A percentile compares a stretch with the other conserved stretches of the same genome.
phyloP scores from a whole-genome alignment of 2,329 filamentous ascomycete genomes.

The Venturia oleaginea region DNA sequence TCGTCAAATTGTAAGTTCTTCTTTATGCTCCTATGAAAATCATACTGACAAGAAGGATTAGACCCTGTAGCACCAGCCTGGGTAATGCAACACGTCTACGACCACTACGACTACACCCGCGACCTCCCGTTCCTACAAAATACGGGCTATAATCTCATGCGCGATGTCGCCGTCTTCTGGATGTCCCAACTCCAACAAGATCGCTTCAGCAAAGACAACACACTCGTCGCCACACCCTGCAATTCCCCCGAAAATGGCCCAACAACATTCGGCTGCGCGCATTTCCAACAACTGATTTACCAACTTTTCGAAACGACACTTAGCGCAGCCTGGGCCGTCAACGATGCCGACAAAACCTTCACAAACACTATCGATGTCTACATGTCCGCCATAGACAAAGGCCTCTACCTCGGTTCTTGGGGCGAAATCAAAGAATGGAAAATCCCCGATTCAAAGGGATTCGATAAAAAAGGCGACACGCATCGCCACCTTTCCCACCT shows the following conservation, averaged over 20 bases:
- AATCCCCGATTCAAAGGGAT: slow-evolving; percentile 28
- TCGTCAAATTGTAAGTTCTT: slow-evolving; percentile 28
- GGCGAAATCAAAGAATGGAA: slow-evolving; percentile 45
- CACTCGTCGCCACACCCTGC: slow-evolving; percentile 48
- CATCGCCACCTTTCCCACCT: slow-evolving; percentile 49
- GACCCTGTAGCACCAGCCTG: slow-evolving; percentile 44
- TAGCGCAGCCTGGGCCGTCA: slow-evolving; percentile 17
- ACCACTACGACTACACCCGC: slow-evolving; percentile 46
- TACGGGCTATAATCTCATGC: slow-evolving; percentile 45
- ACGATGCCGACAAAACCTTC: slow-evolving; percentile 26
- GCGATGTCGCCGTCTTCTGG: slow-evolving; percentile 48
- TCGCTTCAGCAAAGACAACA: slow-evolving; percentile 40
- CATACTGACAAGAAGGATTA: slow-evolving; percentile 16
- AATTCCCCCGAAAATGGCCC: slow-evolving; percentile 49
- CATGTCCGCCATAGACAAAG: slow-evolving; percentile 41
- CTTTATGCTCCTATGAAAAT: background rate
- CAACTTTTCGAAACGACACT: slow-evolving; percentile 29
- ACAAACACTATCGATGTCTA: slow-evolving; percentile 30
- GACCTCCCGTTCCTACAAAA: slow-evolving; percentile 36
- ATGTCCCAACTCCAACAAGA: slow-evolving; percentile 45
- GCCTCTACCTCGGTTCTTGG: slow-evolving; percentile 38
- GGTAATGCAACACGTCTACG: slow-evolving; percentile 53
- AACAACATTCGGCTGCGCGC: slow-evolving; percentile 43
- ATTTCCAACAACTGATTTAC: slow-evolving; percentile 44
- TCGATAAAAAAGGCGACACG: slow-evolving; percentile 35